Conservation (phyloP, 73 alveolate species). For the Paramecium octaurelia region DNA sequence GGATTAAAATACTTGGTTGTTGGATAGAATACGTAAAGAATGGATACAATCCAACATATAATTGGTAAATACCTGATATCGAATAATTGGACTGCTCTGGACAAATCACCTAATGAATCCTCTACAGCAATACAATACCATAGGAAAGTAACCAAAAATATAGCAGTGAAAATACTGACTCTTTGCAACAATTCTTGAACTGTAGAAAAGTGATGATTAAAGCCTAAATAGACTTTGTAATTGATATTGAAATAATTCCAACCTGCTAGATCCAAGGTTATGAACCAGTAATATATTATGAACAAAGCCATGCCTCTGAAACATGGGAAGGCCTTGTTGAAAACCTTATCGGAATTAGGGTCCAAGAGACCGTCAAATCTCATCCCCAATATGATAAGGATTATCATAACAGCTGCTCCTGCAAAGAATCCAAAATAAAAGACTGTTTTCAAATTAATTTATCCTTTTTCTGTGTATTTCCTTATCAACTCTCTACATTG, state of each 20-base stretch:
- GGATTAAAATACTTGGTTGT: slow-evolving; percentile 28
- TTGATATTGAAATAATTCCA: slow-evolving; percentile 46
- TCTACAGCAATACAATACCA: slow-evolving; percentile 39
- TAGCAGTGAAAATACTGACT: background rate
- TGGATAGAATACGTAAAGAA: slow-evolving; percentile 19
- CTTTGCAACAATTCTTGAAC: background rate
- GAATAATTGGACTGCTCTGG: background rate
- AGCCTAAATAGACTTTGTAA: slow-evolving; percentile 20
- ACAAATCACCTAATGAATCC: background rate
- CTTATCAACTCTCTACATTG: background rate
- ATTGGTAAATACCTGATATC: background rate
- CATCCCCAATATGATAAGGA: slow-evolving; percentile 6
- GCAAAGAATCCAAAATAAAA: slow-evolving; percentile 46
- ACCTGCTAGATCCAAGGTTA: slow-evolving; percentile 13
- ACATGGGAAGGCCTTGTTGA: background rate
- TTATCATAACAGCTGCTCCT: background rate
- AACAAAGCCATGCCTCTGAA: slow-evolving; percentile 40
- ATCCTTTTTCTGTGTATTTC: background rate
- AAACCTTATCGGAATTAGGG: background rate
- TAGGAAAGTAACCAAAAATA: background rate
- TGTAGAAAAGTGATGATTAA: slow-evolving; percentile 30
- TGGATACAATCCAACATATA: background rate
- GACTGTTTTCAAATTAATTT: background rate
- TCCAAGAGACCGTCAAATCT: slow-evolving; percentile 34
- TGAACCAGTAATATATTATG: slow-evolving; percentile 18